Evolutionary conservation across 192 early-diverging fungal species (phyloP), one percentile per base, ranked within the genome.

Genomic region (Diversispora eburnea): DNA sequence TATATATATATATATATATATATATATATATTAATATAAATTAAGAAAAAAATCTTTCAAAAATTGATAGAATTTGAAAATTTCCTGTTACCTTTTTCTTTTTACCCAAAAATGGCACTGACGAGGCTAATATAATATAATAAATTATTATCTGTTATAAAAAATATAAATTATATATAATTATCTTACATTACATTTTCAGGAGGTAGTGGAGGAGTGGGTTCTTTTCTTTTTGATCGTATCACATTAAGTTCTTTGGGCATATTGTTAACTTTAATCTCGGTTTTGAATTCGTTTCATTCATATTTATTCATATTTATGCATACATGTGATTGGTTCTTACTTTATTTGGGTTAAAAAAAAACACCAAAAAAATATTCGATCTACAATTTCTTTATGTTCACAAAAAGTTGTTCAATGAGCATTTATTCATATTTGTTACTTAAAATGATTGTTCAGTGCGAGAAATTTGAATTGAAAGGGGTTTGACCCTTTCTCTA

Each of bases 101-200:
- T 70, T 70, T 57, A 70, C 68, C 68, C 68, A 57, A 45, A 70
- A 70, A 70, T 70, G 51, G 56, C 68, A 70, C 57, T 70, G 68
- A 25, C 68, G 68, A 41, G 68, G 68, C 68, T 70, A 42, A 20
- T 17, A 5, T 42, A 45, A 15, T 46, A 33, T 33, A 45, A 19
- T 12, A 68, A 12, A 3, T 22, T 41, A 49, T 15, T 51, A 25
- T 52, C 66, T 12, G 47, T 52, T 13, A 3, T 20, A 13, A 52
- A 52, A 15, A 0, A 10, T 52, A 39, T 19, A 48, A 54, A 41
- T 13, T 13, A n/a, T 5, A 48, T 46, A 19, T 9, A 12, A 61
- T 61, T 20, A 22, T 33, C 39, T 65, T 48, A 22, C n/a, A 45
- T 54, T 68, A 68, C 67, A 19, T 68, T 68, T 41, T 68, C 39